Percentiles rank a stretch among this genome's conserved stretches.
Evolutionary conservation across 1,284 basidiomycete genomes (phyloP).

Genomic region (Leccinum subatratum): DNA sequence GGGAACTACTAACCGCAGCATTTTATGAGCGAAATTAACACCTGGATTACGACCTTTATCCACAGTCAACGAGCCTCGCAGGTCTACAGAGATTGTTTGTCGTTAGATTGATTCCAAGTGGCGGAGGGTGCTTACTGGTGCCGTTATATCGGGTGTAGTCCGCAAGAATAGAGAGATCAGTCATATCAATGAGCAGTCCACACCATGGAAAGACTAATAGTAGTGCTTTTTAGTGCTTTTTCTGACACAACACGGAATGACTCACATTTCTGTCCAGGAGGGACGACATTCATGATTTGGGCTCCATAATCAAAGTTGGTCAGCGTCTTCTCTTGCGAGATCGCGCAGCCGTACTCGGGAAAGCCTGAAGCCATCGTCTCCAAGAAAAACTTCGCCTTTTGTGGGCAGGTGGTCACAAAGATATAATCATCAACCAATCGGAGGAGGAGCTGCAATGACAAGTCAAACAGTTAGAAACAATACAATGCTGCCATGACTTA

Average conservation of each 20-base stretch:
- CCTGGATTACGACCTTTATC: conserved; percentile 57
- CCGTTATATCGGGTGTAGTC: conserved; percentile 67
- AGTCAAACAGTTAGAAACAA: not conserved
- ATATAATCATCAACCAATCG: conserved; percentile 94
- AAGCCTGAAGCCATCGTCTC: conserved; percentile 80
- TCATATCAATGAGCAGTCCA: conserved; percentile 74
- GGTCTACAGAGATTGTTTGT: conserved; percentile 36
- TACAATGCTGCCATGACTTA: conserved; percentile 28
- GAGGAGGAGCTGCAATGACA: conserved; percentile 59
- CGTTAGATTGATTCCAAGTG: not conserved
- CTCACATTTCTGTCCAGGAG: conserved; percentile 46
- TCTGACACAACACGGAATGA: not conserved
- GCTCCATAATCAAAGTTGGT: conserved; percentile 74
- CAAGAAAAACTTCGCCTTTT: conserved; percentile 69
- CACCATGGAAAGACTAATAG: conserved; percentile 80
- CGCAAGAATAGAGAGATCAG: conserved; percentile 67
- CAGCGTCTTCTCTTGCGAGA: conserved; percentile 84
- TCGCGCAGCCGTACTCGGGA: conserved; percentile 88
- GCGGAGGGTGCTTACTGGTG: conserved; percentile 44
- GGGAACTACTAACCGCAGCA: conserved; percentile 53
- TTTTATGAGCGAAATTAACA: conserved; percentile 56
- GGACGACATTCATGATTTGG: conserved; percentile 51
- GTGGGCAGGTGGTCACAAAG: conserved; percentile 70
- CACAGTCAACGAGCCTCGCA: conserved; percentile 63
- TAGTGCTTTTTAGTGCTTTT: conserved; percentile 1